These are phyloP conservation scores for Eucalyptus pauciflora DNA, from an alignment of 345 rosid species.

Conservation along the genomic window DNA sequence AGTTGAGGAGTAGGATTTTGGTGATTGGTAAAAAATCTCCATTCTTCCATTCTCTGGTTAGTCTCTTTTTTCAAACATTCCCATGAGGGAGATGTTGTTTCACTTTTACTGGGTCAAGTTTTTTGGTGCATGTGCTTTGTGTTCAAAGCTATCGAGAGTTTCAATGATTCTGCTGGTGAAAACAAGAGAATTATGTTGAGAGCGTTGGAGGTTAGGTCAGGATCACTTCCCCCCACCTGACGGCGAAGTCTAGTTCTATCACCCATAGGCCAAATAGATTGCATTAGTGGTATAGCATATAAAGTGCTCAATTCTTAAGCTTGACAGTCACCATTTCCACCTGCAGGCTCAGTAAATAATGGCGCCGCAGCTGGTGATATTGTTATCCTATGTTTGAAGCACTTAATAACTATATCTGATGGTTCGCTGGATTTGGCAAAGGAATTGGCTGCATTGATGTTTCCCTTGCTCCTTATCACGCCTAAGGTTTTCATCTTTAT, in stretches of 20 bases:
- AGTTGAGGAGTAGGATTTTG: not conserved
- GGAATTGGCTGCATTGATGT: conserved; percentile 59
- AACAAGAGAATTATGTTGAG: not conserved
- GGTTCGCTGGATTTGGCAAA: conserved; percentile 23
- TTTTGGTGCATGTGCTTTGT: not conserved
- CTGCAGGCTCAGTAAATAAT: conserved; percentile 48
- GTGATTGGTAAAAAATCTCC: not conserved
- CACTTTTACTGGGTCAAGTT: not conserved
- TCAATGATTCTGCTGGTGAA: not conserved
- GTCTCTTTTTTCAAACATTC: not conserved
- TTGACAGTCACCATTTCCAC: not conserved
- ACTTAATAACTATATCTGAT: conserved; percentile 29
- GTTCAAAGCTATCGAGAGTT: not conserved
- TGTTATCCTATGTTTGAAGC: conserved; percentile 37
- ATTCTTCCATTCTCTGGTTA: not conserved
- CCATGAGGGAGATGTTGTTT: not conserved
- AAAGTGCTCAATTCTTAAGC: not conserved
- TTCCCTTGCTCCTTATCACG: conserved; percentile 60
- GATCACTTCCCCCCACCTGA: not conserved
- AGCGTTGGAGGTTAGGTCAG: not conserved
- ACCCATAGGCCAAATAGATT: not conserved
- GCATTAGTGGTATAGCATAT: not conserved
- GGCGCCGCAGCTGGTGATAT: conserved; percentile 43
- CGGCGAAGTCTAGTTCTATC: not conserved
- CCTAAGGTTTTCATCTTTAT: conserved; percentile 44